These are phyloP conservation scores for Phytophthora chlamydospora DNA, from an alignment of 352 stramenopile genomes.

Conservation along the genomic window DNA sequence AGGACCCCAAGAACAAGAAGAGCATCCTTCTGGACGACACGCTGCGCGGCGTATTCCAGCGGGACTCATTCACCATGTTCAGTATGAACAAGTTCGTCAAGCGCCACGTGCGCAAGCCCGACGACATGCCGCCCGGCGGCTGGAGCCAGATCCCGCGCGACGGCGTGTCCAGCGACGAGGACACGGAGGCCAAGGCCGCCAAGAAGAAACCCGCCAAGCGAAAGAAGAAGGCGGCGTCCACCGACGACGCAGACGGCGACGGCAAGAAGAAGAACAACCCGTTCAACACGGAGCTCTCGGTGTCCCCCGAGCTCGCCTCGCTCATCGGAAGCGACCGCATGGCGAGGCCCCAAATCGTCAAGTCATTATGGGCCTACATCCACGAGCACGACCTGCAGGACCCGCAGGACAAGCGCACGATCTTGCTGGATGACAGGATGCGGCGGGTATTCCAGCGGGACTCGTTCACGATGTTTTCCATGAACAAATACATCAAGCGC, in stretches of 20 bases:
- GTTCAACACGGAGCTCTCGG: constrained; percentile 78
- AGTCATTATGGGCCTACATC: constrained; percentile 97
- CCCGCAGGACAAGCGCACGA: constrained; percentile 93
- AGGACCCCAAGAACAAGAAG: constrained; percentile 95
- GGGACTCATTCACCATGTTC: constrained; percentile 89
- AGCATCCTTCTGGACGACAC: constrained; percentile 92
- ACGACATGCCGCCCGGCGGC: constrained; percentile 61
- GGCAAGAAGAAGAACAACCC: constrained; percentile 68
- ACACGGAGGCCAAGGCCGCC: constrained; percentile 55
- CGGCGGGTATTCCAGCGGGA: constrained; percentile 82
- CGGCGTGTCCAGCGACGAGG: constrained; percentile 83
- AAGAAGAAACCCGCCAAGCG: constrained; percentile 69
- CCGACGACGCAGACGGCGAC: constrained; percentile 49
- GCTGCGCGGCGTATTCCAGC: constrained; percentile 80
- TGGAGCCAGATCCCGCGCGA: constrained; percentile 82
- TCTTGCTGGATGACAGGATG: constrained; percentile 92
- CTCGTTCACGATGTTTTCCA: constrained; percentile 89
- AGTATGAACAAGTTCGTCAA: constrained; percentile 91
- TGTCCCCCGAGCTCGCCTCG: constrained; percentile 77
- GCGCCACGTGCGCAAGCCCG: constrained; percentile 80
- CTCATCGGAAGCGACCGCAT: constrained; percentile 86
- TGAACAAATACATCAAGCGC: constrained; percentile 92
- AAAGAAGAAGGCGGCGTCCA: constrained; percentile 61
- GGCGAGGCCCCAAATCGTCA: constrained; percentile 93
- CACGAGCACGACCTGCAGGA: constrained; percentile 95